phyloP scores from a whole-genome alignment of 176 grass and related monocot species.

The Carex cristatella region DNA sequence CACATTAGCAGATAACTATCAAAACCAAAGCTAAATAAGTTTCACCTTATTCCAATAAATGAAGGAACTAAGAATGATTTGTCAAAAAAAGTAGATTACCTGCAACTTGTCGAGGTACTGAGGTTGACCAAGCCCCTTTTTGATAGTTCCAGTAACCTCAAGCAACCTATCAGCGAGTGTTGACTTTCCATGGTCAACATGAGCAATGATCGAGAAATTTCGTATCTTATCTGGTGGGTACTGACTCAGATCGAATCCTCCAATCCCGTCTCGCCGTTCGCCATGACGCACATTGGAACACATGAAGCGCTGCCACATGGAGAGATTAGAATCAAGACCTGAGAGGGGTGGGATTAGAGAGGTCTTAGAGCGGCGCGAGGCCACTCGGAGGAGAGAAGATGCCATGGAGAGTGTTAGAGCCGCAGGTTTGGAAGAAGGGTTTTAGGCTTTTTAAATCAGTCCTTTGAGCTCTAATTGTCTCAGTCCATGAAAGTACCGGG shows the following conservation, averaged over 20 bases:
- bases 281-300: constrained; percentile 27
- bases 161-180: constrained; percentile 81
- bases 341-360: neutral
- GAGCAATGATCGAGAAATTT: constrained; percentile 89
- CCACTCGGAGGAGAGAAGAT: neutral
- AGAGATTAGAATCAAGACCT: constrained; percentile 19
- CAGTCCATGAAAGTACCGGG: no score
- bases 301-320: constrained; percentile 25
- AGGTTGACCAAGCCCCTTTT: constrained; percentile 75
- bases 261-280: constrained; percentile 10
- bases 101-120: constrained; percentile 94
- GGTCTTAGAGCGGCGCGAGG: neutral
- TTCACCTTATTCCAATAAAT: neutral
- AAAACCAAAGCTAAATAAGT: neutral
- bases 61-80: neutral
- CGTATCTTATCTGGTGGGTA: constrained; percentile 75
- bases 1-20: neutral
- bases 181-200: constrained; percentile 90
- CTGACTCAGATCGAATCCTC: constrained; percentile 46
- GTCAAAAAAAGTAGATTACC: constrained; percentile 17
- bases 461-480: no score
- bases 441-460: neutral
- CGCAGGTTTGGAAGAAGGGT: constrained; percentile 17
- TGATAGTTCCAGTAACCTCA: constrained; percentile 86
- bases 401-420: neutral